A percentile compares a stretch with the other conserved stretches of the same genome.
Evolutionary conservation across 2,329 filamentous ascomycete species (phyloP).

Genomic region (Ascochyta clinopodiicola): DNA sequence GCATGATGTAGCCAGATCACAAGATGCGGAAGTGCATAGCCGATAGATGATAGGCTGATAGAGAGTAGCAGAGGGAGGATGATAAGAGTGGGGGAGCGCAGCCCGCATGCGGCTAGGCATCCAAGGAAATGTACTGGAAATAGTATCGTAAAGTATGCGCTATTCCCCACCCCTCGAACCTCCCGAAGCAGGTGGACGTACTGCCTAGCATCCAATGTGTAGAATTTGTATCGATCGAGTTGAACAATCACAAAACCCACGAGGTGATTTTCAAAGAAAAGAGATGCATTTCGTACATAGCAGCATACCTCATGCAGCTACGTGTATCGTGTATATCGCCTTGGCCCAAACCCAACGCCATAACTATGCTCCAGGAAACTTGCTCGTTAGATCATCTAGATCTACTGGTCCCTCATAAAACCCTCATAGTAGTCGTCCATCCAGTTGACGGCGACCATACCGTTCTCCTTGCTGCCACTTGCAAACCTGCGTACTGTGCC

Average conservation of each 20-base stretch:
- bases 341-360: constrained; percentile 1
- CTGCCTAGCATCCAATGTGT: too few species aligned
- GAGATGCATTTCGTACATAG: background rate
- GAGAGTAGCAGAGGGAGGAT: background rate
- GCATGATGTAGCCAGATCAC: background rate
- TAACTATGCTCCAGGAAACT: background rate
- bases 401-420: constrained; percentile 49
- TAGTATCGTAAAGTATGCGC: background rate
- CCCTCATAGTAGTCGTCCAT: constrained; percentile 60
- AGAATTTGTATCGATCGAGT: too few species aligned
- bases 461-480: constrained; percentile 37
- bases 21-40: background rate
- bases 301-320: background rate
- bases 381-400: background rate
- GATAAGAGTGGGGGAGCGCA: constrained; percentile 5
- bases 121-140: background rate
- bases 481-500: constrained; percentile 63
- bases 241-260: background rate
- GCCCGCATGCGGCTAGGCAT: background rate
- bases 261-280: too few species aligned
- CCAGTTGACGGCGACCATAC: constrained; percentile 51
- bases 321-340: background rate
- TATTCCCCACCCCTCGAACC: background rate
- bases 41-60: background rate
- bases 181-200: too few species aligned